Evolutionary conservation across 2,329 filamentous ascomycete genomes (phyloP).

Genomic region (Macrophomina pseudophaseolina): DNA sequence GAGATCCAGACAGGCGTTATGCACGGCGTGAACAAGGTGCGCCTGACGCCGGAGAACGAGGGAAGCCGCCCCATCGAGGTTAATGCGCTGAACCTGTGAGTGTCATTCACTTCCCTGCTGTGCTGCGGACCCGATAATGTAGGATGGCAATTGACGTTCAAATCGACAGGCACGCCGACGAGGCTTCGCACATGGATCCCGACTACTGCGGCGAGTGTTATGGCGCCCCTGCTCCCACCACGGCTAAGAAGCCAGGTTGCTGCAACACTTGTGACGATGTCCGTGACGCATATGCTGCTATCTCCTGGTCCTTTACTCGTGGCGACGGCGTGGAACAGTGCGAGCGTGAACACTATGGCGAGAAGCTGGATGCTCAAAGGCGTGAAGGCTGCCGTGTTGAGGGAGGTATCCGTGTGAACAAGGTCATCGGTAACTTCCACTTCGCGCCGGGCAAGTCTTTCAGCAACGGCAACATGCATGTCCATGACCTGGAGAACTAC

Average conservation of each 20-base stretch:
- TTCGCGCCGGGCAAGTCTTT: conserved; percentile 95
- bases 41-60: conserved; percentile 72
- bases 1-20: conserved; percentile 94
- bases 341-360: conserved; percentile 88
- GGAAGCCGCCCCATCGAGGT: conserved; percentile 64
- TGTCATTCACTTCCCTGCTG: not conserved
- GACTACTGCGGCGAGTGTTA: conserved; percentile 94
- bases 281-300: conserved; percentile 86
- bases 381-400: conserved; percentile 94
- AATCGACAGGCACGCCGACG: conserved; percentile 64
- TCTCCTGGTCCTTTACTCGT: conserved; percentile 91
- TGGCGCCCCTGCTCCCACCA: conserved; percentile 75
- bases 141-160: conserved; percentile 7
- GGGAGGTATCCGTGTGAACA: conserved; percentile 91
- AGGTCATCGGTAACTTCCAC: conserved; percentile 98
- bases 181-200: conserved; percentile 81
- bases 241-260: conserved; percentile 80
- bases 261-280: conserved; percentile 98
- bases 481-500: conserved; percentile 97
- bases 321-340: conserved; percentile 96
- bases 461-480: conserved; percentile 95
- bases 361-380: conserved; percentile 85
- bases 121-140: not conserved
- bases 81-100: conserved; percentile 46
- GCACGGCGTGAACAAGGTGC: conserved; percentile 90